Base-by-base conservation (phyloP, 352 stramenopile genomes). In the Phytophthora vignae region DNA sequence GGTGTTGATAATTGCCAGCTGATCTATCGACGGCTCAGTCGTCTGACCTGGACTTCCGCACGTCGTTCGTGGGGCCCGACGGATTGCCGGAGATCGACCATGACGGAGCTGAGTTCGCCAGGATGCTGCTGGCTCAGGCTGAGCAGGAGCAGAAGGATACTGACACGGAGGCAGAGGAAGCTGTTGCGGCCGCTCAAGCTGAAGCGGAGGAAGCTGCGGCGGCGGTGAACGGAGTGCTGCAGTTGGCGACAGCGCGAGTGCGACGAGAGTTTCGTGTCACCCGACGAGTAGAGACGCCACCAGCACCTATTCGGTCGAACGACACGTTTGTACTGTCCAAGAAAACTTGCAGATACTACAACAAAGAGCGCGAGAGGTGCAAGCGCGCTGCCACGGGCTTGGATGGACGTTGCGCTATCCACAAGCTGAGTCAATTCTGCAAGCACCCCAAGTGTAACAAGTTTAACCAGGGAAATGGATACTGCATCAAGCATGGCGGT, bases 381-480 rank as follows among this genome's bases (percentile, higher is more conserved):
- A 81, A 83, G 15, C 83, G 88, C 11, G 78, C 77, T 3, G 78
- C 88, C 0, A 91, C 88, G n/a, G 88, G 88, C 2, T 63, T 90
- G n/a, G 86, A 95, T 48, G 83, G 85, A 15, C 84, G 88, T 40
- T 95, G 88, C 61, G 84, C 82, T 11, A 90, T 94, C 61, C 88
- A 95, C 69, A 95, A 95, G 55, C 60, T 91, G 60, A 95, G 88
- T 60, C 88, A 95, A 70, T 95, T 95, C 66, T 95, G 88, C 67
- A 90, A 90, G 59, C 74, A 93, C 10, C 75, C 79, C 44, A 87
- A 81, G 44, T 95, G 88, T 70, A 91, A 70, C 75, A 95, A 95
- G 73, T 95, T 93, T 72, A 95, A 93, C 46, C 88, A 96, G 56
- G 88, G 88, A 49, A 91, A 93, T 48, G 90, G 90, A 7, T 95